Conservation (phyloP, 495 filamentous ascomycete species). For the Penicillium mononematosum region DNA sequence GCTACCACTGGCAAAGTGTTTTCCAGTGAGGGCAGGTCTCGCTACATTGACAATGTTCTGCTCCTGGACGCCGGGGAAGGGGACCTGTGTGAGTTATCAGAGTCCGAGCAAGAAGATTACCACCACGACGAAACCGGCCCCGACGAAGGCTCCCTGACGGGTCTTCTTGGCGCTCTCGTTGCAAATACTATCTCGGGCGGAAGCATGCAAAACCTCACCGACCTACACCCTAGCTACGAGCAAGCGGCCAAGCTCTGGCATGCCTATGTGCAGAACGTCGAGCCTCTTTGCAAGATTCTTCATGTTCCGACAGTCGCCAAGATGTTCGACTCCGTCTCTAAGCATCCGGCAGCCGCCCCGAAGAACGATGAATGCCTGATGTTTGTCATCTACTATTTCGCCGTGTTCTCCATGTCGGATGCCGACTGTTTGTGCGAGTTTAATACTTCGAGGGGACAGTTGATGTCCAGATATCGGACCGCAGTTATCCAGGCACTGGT, state of each 20-base stretch:
- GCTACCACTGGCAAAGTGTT: neutral
- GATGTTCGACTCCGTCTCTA: constrained; percentile 34
- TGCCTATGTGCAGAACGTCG: constrained; percentile 56
- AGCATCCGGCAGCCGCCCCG: constrained; percentile 25
- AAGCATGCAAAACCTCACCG: neutral
- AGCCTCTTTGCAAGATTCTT: constrained; percentile 65
- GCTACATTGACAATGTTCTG: neutral
- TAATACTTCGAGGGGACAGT: constrained; percentile 21
- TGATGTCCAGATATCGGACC: constrained; percentile 19
- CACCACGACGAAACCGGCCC: neutral
- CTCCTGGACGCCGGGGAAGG: neutral
- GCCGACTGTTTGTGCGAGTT: constrained; percentile 37
- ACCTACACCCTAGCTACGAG: neutral
- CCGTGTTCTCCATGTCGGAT: constrained; percentile 35
- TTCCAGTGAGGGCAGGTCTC: neutral
- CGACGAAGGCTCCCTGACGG: neutral
- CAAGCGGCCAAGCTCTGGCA: constrained; percentile 52
- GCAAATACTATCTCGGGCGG: neutral
- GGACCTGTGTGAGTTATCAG: neutral
- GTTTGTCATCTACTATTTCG: constrained; percentile 45
- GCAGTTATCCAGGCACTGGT: constrained; percentile 27
- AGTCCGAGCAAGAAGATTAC: neutral
- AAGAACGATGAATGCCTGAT: constrained; percentile 40
- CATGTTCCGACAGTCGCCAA: constrained; percentile 56
- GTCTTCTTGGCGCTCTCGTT: neutral